Percentiles rank a stretch among this genome's conserved stretches.
phyloP scores from a whole-genome alignment of 2,329 filamentous ascomycete genomes.

The Akanthomyces muscarius region DNA sequence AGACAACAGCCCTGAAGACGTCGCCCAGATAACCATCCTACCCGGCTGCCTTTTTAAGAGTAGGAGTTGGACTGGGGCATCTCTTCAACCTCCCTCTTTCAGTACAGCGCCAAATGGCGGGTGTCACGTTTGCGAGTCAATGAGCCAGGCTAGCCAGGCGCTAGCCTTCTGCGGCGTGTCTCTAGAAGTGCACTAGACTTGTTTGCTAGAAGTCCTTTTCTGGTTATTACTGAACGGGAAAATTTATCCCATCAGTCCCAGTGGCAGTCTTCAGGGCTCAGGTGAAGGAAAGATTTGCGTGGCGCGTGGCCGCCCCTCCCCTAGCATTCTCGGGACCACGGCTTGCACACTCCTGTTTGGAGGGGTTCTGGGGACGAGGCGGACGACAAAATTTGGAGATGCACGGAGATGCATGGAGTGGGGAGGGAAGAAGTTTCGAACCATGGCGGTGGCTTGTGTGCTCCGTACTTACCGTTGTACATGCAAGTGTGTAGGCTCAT shows the following conservation, averaged over 20 bases:
- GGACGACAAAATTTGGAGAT: neutral
- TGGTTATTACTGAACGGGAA: neutral
- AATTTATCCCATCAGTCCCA: neutral
- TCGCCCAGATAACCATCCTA: neutral
- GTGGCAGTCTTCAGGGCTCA: neutral
- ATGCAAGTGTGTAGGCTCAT: neutral
- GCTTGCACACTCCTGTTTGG: neutral
- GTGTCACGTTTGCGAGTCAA: slow-evolving; percentile 10
- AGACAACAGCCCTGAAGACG: neutral
- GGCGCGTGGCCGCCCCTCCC: neutral
- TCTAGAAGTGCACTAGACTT: neutral
- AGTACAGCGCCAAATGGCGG: slow-evolving; percentile 15
- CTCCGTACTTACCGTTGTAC: neutral
- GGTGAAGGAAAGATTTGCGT: neutral
- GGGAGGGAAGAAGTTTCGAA: slow-evolving; percentile 1
- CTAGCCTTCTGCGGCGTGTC: neutral
- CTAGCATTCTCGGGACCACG: neutral
- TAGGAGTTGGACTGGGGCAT: slow-evolving; percentile 1
- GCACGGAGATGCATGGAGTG: neutral
- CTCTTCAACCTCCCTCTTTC: slow-evolving; percentile 14
- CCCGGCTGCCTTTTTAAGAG: slow-evolving; percentile 12
- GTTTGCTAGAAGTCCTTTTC: neutral
- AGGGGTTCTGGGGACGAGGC: neutral
- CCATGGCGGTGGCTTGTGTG: slow-evolving; percentile 2
- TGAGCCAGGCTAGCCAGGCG: slow-evolving; percentile 3